Conservation (phyloP, 2,329 filamentous ascomycete genomes). For the Cladosporium phlei region DNA sequence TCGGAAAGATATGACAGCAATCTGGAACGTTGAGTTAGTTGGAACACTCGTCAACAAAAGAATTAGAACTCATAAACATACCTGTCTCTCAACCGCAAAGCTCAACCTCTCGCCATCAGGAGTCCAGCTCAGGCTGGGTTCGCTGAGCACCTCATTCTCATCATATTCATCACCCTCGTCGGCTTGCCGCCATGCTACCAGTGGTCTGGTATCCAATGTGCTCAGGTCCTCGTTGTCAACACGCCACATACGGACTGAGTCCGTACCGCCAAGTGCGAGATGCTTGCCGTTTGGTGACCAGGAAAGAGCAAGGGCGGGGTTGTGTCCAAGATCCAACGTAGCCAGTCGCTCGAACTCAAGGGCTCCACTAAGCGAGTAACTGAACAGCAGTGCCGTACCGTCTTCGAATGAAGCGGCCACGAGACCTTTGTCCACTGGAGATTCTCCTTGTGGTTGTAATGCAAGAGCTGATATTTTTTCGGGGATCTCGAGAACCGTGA, state of each 20-base stretch:
- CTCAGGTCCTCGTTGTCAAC: conserved; percentile 18
- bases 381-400: not conserved
- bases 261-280: conserved; percentile 41
- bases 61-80: conserved; percentile 25
- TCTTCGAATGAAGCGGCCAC: conserved; percentile 10
- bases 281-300: conserved; percentile 42
- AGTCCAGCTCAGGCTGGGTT: conserved; percentile 47
- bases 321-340: not conserved
- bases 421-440: not conserved
- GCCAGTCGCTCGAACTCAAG: conserved; percentile 4
- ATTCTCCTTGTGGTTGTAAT: conserved; percentile 1
- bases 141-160: conserved; percentile 17
- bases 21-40: conserved; percentile 10
- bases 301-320: conserved; percentile 37
- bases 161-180: conserved; percentile 16
- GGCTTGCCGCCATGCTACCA: conserved; percentile 28
- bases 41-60: not conserved
- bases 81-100: conserved; percentile 41
- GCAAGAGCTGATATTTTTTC: conserved; percentile 5
- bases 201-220: conserved; percentile 1
- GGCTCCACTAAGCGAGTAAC: not conserved
- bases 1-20: conserved; percentile 21
- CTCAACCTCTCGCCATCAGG: conserved; percentile 50
- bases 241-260: conserved; percentile 43
- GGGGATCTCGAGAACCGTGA: not conserved